These are phyloP conservation scores for Rhynchosporium agropyri DNA, from an alignment of 2,329 filamentous ascomycete genomes.

Conservation along the genomic window DNA sequence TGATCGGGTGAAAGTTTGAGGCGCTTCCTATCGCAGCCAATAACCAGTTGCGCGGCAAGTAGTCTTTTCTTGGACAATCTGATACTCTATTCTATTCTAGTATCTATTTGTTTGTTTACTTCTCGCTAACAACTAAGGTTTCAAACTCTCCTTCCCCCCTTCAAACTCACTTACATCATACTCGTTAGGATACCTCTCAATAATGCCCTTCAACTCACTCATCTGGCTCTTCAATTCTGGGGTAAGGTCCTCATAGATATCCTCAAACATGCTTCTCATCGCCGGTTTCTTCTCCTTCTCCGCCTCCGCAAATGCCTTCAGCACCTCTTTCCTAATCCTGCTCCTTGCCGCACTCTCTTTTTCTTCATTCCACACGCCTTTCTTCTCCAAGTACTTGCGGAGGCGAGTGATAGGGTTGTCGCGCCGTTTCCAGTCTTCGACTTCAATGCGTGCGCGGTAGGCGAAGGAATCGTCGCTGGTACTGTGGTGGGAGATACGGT, in stretches of 20 bases:
- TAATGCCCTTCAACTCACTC: constrained; percentile 70
- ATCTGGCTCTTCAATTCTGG: constrained; percentile 78
- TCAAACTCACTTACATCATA: constrained; percentile 83
- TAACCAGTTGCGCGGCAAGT: too few species aligned
- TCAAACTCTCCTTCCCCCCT: constrained; percentile 55
- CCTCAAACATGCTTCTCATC: constrained; percentile 75
- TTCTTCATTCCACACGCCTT: constrained; percentile 81
- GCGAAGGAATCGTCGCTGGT: constrained; percentile 97
- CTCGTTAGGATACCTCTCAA: constrained; percentile 87
- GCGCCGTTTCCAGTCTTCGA: constrained; percentile 89
- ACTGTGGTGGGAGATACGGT: constrained; percentile 96
- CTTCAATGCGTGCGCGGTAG: constrained; percentile 89
- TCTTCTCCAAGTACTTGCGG: constrained; percentile 87
- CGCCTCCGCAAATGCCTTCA: constrained; percentile 82
- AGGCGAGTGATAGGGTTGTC: constrained; percentile 87
- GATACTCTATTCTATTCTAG: neutral
- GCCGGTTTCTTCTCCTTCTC: constrained; percentile 80
- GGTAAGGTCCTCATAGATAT: constrained; percentile 87
- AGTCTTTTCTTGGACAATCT: neutral
- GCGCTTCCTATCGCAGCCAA: too few species aligned
- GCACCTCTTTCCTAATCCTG: constrained; percentile 69
- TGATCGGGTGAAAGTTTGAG: neutral
- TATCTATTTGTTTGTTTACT: neutral
- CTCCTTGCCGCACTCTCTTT: constrained; percentile 75
- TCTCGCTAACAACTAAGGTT: constrained; percentile 19